These are phyloP conservation scores for Chaetomiaceae sp. DNA, from an alignment of 2,329 filamentous ascomycete species.

Conservation along the genomic window DNA sequence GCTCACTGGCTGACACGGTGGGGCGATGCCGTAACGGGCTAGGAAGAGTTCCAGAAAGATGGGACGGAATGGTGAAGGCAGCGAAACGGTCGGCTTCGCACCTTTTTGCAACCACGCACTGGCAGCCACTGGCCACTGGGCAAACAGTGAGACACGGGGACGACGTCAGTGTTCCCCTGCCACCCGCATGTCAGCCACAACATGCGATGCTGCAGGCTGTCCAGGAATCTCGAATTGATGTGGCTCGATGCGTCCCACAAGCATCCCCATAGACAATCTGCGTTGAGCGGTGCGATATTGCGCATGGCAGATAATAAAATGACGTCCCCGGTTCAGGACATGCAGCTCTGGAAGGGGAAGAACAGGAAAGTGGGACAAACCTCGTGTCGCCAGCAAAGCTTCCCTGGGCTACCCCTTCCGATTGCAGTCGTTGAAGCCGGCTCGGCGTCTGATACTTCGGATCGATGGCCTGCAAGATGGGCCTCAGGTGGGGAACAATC, in stretches of 20 bases:
- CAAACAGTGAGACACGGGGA: neutral
- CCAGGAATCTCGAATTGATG: neutral
- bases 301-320: too few species aligned
- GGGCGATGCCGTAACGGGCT: constrained; percentile 12
- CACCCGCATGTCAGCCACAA: constrained; percentile 2
- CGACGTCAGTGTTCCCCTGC: constrained; percentile 6
- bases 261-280: neutral
- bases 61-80: neutral
- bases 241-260: neutral
- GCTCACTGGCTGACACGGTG: constrained; percentile 14
- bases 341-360: too few species aligned
- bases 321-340: too few species aligned
- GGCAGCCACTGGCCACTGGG: too few species aligned
- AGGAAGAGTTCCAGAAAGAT: constrained; percentile 18
- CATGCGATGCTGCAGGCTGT: neutral
- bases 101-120: neutral
- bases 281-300: too few species aligned
- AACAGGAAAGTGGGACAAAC: constrained; percentile 10
- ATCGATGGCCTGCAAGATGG: neutral
- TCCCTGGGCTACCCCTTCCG: neutral
- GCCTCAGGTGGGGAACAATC: neutral
- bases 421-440: neutral
- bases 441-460: constrained; percentile 2
- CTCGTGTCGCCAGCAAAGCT: constrained; percentile 7
- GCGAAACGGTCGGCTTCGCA: constrained; percentile 6